A percentile compares a stretch with the other conserved stretches of the same genome.
phyloP scores from a whole-genome alignment of 2,329 filamentous ascomycete genomes.

The Penicillium hordei region DNA sequence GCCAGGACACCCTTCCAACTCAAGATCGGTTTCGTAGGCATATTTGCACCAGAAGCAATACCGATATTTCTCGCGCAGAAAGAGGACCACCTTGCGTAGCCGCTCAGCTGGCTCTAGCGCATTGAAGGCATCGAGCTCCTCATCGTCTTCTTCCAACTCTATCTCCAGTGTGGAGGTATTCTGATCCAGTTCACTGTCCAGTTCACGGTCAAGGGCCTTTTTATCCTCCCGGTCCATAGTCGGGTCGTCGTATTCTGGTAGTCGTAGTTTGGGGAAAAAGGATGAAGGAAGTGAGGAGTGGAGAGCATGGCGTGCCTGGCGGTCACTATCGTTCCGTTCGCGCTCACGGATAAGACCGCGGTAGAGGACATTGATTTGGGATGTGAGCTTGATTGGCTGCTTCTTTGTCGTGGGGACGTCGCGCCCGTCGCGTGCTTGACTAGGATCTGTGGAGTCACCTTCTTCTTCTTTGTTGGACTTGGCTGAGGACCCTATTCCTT shows the following conservation, averaged over 20 bases:
- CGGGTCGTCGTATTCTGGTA: constrained; percentile 67
- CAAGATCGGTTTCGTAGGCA: constrained; percentile 60
- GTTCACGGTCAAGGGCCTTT: constrained; percentile 59
- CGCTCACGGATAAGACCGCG: constrained; percentile 70
- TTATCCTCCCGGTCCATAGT: constrained; percentile 73
- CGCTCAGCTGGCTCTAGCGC: constrained; percentile 65
- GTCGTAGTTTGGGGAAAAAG: constrained; percentile 38
- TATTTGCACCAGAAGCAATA: constrained; percentile 99
- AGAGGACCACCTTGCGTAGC: constrained; percentile 64
- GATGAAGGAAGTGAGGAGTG: constrained; percentile 36
- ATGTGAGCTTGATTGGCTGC: constrained; percentile 52
- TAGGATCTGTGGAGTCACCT: constrained; percentile 18
- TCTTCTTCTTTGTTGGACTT: constrained; percentile 12
- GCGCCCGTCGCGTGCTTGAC: not conserved
- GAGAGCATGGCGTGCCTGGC: constrained; percentile 34
- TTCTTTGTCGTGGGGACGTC: constrained; percentile 14
- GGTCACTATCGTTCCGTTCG: constrained; percentile 56
- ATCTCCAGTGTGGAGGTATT: constrained; percentile 47
- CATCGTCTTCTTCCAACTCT: constrained; percentile 68
- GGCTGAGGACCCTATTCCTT: not conserved
- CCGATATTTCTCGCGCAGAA: constrained; percentile 67
- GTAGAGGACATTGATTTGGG: constrained; percentile 74
- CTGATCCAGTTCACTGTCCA: constrained; percentile 45
- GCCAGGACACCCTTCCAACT: constrained; percentile 90
- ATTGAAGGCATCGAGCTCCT: constrained; percentile 78